Percentiles rank a stretch among this genome's conserved stretches.
phyloP scores from a whole-genome alignment of 306 rosid species.

The Spatholobus suberectus region DNA sequence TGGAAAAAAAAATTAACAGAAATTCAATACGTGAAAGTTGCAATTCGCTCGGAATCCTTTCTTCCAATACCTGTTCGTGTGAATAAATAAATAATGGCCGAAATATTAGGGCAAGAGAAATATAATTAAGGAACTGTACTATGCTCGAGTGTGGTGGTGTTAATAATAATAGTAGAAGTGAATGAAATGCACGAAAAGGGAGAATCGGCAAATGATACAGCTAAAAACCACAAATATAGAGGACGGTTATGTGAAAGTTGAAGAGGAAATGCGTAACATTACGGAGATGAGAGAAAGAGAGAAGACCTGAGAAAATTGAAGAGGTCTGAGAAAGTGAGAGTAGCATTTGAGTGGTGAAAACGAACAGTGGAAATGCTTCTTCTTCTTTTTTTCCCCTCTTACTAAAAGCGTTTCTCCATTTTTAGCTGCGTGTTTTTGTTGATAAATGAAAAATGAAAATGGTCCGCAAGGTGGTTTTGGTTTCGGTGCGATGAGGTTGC shows the following conservation, averaged over 20 bases:
- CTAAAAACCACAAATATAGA: neutral
- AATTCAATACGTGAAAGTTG: constrained; percentile 18
- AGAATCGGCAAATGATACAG: neutral
- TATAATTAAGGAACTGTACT: neutral
- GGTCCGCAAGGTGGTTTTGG: neutral
- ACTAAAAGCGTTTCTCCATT: neutral
- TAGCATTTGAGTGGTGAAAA: constrained; percentile 39
- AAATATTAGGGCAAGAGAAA: constrained; percentile 31
- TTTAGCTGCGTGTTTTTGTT: constrained; percentile 28
- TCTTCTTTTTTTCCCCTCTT: neutral
- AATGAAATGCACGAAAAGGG: neutral
- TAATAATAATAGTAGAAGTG: neutral
- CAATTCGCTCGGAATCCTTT: constrained; percentile 45
- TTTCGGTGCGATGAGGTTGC: neutral
- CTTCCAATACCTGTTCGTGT: constrained; percentile 56
- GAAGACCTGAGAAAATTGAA: constrained; percentile 41
- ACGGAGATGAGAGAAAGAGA: neutral
- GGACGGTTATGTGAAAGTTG: neutral
- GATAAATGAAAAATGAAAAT: constrained; percentile 31
- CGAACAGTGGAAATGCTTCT: neutral
- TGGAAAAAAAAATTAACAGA: neutral
- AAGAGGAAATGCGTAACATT: constrained; percentile 8
- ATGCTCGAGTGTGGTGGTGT: neutral
- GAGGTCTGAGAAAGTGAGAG: constrained; percentile 14
- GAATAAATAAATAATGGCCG: neutral